Conservation (phyloP, 2,329 filamentous ascomycete species). For the Claviceps citrina region DNA sequence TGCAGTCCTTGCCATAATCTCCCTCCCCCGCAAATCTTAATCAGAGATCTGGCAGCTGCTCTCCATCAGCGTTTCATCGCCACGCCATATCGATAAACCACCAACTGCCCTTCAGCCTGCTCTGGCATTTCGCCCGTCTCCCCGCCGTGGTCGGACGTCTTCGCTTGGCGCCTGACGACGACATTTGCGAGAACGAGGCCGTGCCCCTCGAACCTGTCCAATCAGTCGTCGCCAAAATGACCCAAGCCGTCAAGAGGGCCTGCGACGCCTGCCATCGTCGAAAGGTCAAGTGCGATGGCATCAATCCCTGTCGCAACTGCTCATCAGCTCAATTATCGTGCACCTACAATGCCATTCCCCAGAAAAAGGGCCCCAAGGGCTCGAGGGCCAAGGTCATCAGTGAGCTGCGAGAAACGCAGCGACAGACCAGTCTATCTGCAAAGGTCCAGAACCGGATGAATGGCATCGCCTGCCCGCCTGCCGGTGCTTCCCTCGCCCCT, state of each 20-base stretch:
- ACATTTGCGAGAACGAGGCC: neutral
- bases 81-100: conserved; percentile 3
- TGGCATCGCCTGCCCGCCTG: conserved; percentile 33
- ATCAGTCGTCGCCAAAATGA: conserved; percentile 22
- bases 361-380: conserved; percentile 64
- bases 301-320: conserved; percentile 58
- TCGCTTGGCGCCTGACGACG: neutral
- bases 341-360: conserved; percentile 60
- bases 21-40: conserved; percentile 16
- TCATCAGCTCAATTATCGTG: conserved; percentile 49
- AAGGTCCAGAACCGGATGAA: conserved; percentile 46
- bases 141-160: neutral
- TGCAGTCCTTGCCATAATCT: conserved; percentile 1
- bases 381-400: conserved; percentile 62
- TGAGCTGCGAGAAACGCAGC: conserved; percentile 53
- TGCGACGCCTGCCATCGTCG: conserved; percentile 61
- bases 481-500: conserved; percentile 33
- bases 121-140: neutral
- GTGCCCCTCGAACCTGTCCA: neutral
- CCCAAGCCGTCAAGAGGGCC: conserved; percentile 42
- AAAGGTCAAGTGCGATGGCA: conserved; percentile 59
- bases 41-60: conserved; percentile 4
- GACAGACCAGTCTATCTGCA: conserved; percentile 46
- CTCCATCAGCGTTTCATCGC: conserved; percentile 5
- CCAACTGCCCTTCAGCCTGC: neutral